Percentiles rank a stretch among this genome's conserved stretches.
phyloP scores from a whole-genome alignment of 805 yeast species.

The Yarrowia sp. region DNA sequence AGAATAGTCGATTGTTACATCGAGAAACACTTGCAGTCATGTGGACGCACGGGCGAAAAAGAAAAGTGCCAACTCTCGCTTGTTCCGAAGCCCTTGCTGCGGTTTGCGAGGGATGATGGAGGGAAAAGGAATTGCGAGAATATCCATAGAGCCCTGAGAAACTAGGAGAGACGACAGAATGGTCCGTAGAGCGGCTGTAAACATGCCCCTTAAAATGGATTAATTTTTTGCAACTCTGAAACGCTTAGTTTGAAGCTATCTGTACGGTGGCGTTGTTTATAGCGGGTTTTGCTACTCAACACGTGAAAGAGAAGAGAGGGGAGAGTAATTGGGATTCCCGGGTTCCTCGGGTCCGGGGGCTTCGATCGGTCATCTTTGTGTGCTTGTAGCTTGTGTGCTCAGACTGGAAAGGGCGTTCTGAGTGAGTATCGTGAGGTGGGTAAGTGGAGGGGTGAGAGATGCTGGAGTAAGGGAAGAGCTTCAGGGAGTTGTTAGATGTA shows the following conservation, averaged over 20 bases:
- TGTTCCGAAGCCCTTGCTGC: neutral
- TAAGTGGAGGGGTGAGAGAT: too few species aligned
- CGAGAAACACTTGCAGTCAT: constrained; percentile 7
- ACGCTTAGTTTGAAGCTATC: neutral
- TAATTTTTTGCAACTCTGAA: constrained; percentile 1
- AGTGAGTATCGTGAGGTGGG: neutral
- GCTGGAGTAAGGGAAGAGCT: neutral
- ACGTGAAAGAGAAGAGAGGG: neutral
- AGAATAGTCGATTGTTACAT: neutral
- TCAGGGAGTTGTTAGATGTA: too few species aligned
- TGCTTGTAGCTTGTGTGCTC: too few species aligned
- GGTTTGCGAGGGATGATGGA: too few species aligned
- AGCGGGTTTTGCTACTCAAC: neutral
- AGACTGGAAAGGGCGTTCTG: neutral
- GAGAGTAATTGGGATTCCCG: neutral
- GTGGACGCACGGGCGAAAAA: constrained; percentile 1
- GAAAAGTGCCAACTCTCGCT: constrained; percentile 1
- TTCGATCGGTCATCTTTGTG: neutral
- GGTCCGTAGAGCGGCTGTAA: too few species aligned
- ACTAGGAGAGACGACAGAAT: too few species aligned
- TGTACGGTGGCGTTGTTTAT: neutral
- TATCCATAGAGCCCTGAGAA: too few species aligned
- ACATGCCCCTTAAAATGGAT: too few species aligned
- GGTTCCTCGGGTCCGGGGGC: too few species aligned
- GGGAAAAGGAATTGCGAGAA: too few species aligned